Conservation (phyloP, 1,284 basidiomycete genomes). For the Malassezia dermatis region DNA sequence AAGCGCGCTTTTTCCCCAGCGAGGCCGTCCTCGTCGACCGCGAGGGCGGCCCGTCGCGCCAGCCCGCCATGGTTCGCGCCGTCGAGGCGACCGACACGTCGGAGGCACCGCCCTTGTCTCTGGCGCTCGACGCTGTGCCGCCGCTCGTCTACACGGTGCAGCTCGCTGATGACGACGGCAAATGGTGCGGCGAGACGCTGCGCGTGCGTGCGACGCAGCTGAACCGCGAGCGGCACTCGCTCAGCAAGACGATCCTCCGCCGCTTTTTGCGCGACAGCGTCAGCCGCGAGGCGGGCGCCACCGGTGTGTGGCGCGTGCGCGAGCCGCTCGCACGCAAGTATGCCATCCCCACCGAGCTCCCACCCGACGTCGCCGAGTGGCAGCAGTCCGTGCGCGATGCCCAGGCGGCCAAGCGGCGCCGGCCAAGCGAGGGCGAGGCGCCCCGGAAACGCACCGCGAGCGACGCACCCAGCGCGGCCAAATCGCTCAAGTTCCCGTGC, state of each 20-base stretch:
- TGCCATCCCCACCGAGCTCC: constrained; percentile 61
- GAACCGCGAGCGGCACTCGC: constrained; percentile 83
- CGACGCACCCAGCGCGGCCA: constrained; percentile 60
- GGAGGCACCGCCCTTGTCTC: not conserved
- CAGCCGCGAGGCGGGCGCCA: constrained; percentile 75
- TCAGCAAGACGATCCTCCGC: constrained; percentile 89
- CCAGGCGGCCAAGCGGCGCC: constrained; percentile 53
- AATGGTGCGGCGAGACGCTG: constrained; percentile 58
- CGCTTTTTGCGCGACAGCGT: constrained; percentile 91
- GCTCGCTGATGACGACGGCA: constrained; percentile 54
- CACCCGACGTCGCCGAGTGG: constrained; percentile 66
- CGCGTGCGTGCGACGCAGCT: constrained; percentile 63
- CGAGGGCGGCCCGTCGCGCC: constrained; percentile 51
- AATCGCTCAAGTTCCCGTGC: constrained; percentile 64
- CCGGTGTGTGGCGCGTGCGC: constrained; percentile 90
- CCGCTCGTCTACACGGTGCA: constrained; percentile 76
- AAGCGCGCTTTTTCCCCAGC: constrained; percentile 79
- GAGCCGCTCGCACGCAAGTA: constrained; percentile 68
- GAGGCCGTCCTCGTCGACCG: constrained; percentile 54
- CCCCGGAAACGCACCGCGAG: constrained; percentile 50
- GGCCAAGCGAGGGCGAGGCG: constrained; percentile 67
- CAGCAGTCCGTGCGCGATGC: constrained; percentile 71
- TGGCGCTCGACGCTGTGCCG: not conserved
- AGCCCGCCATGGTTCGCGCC: constrained; percentile 63
- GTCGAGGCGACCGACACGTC: constrained; percentile 55